Evolutionary conservation across 345 rosid genomes (phyloP), one percentile per base, ranked within the genome.

Genomic region (Sisymbrium irio): DNA sequence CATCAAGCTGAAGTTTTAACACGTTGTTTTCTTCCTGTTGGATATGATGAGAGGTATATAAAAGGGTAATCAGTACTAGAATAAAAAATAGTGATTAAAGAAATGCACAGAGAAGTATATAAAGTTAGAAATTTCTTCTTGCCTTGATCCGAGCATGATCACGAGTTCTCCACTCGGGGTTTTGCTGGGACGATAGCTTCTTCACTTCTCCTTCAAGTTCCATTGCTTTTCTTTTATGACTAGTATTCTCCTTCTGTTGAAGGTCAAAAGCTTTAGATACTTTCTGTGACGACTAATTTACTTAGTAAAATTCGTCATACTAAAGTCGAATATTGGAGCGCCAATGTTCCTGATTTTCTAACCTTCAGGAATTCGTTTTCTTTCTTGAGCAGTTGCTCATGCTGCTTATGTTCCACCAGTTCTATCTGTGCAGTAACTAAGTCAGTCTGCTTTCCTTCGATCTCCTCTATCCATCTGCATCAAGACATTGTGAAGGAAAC

Each of bases 141-240:
- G 80, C 99, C 99, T 95, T 95, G 80, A 86, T 87, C 83, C 90
- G 89, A 71, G 89, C 85, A 75, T 95, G 91, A 73, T 95, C 98
- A 77, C 91, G 97, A 75, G 87, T 87, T 72, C 96, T 88, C 71
- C 92, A 96, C 72, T 88, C 91, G 59, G 93, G 85, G 77, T 90
- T 95, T 81, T 90, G 98, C 70, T 90, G 96, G 55, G 91, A 93
- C 42, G 96, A 83, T 11, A 92, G 87, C 78, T 86, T 87, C 80
- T 79, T 82, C 5, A 84, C 82, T 80, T 95, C 98, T 64, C 80
- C 97, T 75, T 95, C 96, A 60, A 92, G 94, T 71, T 92, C 92
- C 78, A 75, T 65, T 49, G 83, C 74, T 67, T 65, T 82, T 80
- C 82, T 88, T 86, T 85, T 87, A 68, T 83, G 84, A 79, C 81